Conservation (phyloP, 176 grass and related monocot genomes). For the Oryza brachyantha region DNA sequence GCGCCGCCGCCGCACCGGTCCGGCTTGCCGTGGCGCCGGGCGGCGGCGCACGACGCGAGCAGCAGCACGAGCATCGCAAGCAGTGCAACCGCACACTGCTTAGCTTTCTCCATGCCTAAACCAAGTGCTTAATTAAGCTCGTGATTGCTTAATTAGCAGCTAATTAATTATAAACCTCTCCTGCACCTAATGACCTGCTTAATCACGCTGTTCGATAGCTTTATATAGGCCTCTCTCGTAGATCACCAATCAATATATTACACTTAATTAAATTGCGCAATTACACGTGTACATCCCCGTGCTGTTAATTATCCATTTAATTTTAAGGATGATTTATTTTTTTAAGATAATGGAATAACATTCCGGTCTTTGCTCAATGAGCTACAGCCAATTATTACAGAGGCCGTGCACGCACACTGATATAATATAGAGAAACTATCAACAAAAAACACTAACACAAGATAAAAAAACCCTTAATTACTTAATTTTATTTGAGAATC, state of each 20-base stretch:
- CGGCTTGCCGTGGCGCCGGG: conserved; percentile 10
- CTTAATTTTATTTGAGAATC: too few species aligned
- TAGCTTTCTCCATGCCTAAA: conserved; percentile 18
- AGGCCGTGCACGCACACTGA: too few species aligned
- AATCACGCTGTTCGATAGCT: background rate
- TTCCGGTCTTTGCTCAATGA: too few species aligned
- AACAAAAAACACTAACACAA: too few species aligned
- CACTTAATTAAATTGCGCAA: too few species aligned
- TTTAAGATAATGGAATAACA: too few species aligned
- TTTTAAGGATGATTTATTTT: too few species aligned
- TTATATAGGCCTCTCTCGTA: background rate
- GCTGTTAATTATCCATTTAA: background rate
- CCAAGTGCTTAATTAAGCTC: background rate
- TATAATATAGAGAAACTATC: too few species aligned
- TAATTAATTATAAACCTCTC: background rate
- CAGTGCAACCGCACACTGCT: background rate
- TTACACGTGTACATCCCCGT: background rate
- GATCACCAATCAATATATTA: background rate
- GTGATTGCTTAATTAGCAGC: background rate
- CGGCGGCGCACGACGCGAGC: background rate
- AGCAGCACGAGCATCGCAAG: background rate
- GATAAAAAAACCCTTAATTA: too few species aligned
- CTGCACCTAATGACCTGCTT: background rate
- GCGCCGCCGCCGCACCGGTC: background rate
- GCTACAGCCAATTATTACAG: too few species aligned